These are phyloP conservation scores for Cutaneotrichosporon sp. DNA, from an alignment of 1,284 basidiomycete species.

Conservation along the genomic window DNA sequence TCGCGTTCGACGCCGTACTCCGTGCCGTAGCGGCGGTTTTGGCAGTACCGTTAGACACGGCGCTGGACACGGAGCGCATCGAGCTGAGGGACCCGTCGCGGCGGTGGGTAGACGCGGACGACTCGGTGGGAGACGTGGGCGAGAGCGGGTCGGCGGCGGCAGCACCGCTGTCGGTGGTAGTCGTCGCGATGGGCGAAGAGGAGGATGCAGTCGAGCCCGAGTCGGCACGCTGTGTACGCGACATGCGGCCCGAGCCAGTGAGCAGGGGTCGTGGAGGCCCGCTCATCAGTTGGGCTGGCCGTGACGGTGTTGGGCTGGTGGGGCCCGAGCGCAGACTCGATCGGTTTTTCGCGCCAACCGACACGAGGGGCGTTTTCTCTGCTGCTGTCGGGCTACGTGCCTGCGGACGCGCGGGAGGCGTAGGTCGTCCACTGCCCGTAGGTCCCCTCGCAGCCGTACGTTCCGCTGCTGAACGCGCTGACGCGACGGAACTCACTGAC, in stretches of 20 bases:
- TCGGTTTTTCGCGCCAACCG: slow-evolving; percentile 15
- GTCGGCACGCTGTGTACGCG: neutral
- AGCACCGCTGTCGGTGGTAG: neutral
- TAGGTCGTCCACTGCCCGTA: neutral
- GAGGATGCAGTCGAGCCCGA: neutral
- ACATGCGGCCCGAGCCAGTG: slow-evolving; percentile 23
- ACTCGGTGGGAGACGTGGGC: neutral
- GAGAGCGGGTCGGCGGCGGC: neutral
- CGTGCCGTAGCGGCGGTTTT: neutral
- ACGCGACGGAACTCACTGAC: slow-evolving; percentile 21
- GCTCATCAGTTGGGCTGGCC: slow-evolving; percentile 15
- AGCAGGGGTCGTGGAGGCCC: slow-evolving; percentile 30
- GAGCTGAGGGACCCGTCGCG: neutral
- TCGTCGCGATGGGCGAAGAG: neutral
- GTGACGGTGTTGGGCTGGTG: slow-evolving; percentile 20
- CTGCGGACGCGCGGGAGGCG: slow-evolving; percentile 15
- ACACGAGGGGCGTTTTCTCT: slow-evolving; percentile 19
- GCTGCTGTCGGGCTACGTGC: slow-evolving; percentile 33
- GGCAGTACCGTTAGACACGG: slow-evolving; percentile 1
- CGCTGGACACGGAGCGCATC: slow-evolving; percentile 8
- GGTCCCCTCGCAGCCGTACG: neutral
- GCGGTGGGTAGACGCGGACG: no score
- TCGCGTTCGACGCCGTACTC: neutral
- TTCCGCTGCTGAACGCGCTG: slow-evolving; percentile 2
- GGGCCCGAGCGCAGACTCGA: slow-evolving; percentile 3